Evolutionary conservation across 257 asterid genomes (phyloP), one percentile per base, ranked within the genome.

Genomic region (Eustoma russellianum): DNA sequence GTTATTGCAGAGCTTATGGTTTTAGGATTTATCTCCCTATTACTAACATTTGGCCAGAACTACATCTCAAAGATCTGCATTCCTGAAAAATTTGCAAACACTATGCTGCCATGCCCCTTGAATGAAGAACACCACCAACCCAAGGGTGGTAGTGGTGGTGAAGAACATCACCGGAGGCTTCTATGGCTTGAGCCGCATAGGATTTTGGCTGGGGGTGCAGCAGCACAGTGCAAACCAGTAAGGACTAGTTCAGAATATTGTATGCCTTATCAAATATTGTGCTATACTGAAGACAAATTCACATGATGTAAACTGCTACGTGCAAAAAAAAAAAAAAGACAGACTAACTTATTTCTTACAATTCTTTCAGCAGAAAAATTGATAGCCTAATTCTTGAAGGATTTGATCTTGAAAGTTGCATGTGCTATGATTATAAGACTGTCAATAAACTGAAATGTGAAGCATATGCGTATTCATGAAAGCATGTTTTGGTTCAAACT

Each of bases 1-100:
- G 13, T 51, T 16, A 19, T 46, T 65, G 48, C 94, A 91, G 98
- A 91, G 83, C 95, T 91, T 72, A 91, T 91, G 98, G 79, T 87
- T 73, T 65, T 91, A 60, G 98, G 98, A 28, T 91, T 91, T 78
- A 91, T 91, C 69, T 91, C 98, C 59, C 69, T 91, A 49, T 74
- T 91, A 50, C 66, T 91, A 51, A 87, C 96, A 44, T 91, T 91
- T 45, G 86, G 97, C 13, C 98, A 91, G 69, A 84, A 67, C 75
- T 85, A 80, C 93, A 91, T 91, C 17, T 67, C 82, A 7, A 57
- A 45, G 60, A 63, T 91, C 18, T 91, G 98, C 74, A 82, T 91
- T 55, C 81, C 94, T 24, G 68, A 64, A 13, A 24, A 55, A 16
- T 17, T 70, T 6, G 85, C 82, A 46, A 45, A 69, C 61, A 87